Conservation (phyloP, 148 eudicot genomes). For the Arctostaphylos glauca region DNA sequence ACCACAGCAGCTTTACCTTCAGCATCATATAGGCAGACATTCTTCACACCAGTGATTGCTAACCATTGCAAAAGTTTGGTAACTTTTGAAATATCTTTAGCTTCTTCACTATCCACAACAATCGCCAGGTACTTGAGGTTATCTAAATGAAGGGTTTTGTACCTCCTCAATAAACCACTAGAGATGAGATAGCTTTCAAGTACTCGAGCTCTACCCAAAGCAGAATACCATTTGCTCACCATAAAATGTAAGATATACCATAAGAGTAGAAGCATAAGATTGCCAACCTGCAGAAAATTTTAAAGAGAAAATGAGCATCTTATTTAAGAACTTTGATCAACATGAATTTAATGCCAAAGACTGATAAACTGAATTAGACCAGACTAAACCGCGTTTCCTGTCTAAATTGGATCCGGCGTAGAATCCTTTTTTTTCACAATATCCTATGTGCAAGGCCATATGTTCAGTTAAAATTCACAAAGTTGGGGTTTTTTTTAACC, state of each 20-base stretch:
- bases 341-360: not conserved
- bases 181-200: constrained; percentile 66
- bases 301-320: constrained; percentile 11
- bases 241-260: constrained; percentile 62
- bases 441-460: not conserved
- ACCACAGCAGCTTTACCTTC: constrained; percentile 54
- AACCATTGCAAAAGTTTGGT: constrained; percentile 68
- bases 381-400: not conserved
- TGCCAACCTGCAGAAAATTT: constrained; percentile 46
- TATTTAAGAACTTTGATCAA: not conserved
- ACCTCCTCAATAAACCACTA: constrained; percentile 39
- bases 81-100: constrained; percentile 50
- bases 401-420: not conserved
- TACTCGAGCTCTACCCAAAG: constrained; percentile 23
- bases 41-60: constrained; percentile 60
- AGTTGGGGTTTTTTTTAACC: not conserved
- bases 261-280: constrained; percentile 34
- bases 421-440: not conserved
- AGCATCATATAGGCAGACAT: constrained; percentile 72
- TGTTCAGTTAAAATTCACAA: not conserved
- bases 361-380: not conserved
- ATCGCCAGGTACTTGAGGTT: constrained; percentile 69
- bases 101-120: constrained; percentile 86
- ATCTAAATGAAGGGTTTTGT: constrained; percentile 47
- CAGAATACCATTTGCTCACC: constrained; percentile 50